Evolutionary conservation across 371 early-diverging fungal genomes (phyloP).

Genomic region (Synchytrium microbalum): DNA sequence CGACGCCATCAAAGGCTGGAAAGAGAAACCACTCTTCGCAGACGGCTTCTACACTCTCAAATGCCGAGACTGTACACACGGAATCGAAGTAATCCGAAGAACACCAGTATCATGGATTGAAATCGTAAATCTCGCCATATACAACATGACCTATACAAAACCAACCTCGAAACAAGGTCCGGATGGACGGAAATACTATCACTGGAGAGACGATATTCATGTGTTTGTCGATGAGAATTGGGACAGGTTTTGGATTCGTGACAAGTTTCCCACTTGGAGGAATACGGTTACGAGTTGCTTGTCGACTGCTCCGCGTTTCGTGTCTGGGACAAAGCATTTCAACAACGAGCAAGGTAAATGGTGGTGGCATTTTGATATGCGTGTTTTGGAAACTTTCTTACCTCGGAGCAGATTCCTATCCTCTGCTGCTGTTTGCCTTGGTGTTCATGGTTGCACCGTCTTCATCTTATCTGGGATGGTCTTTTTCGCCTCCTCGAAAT

Average conservation of each 20-base stretch:
- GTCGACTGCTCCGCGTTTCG: constrained; percentile 44
- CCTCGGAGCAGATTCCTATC: no score
- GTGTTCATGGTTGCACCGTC: no score
- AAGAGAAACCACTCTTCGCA: constrained; percentile 32
- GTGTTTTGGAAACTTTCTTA: constrained; percentile 2
- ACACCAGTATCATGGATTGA: constrained; percentile 46
- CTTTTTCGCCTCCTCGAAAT: no score
- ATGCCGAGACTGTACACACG: constrained; percentile 40
- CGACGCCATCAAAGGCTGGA: constrained; percentile 24
- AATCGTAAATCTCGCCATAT: constrained; percentile 52
- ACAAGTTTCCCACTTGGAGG: constrained; percentile 43
- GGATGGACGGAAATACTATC: constrained; percentile 44
- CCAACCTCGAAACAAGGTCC: constrained; percentile 11
- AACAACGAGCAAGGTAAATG: constrained; percentile 29
- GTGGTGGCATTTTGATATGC: constrained; percentile 5
- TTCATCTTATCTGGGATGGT: no score
- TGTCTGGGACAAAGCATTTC: constrained; percentile 46
- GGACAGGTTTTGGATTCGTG: constrained; percentile 51
- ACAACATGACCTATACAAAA: constrained; percentile 37
- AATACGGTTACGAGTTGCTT: constrained; percentile 43
- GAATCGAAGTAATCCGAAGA: constrained; percentile 41
- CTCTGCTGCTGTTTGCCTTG: no score
- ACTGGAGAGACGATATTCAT: constrained; percentile 45
- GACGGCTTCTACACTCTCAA: constrained; percentile 52
- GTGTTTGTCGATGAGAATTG: constrained; percentile 52